Conservation (phyloP, 331 rosid genomes). For the Pyracantha coccinea region DNA sequence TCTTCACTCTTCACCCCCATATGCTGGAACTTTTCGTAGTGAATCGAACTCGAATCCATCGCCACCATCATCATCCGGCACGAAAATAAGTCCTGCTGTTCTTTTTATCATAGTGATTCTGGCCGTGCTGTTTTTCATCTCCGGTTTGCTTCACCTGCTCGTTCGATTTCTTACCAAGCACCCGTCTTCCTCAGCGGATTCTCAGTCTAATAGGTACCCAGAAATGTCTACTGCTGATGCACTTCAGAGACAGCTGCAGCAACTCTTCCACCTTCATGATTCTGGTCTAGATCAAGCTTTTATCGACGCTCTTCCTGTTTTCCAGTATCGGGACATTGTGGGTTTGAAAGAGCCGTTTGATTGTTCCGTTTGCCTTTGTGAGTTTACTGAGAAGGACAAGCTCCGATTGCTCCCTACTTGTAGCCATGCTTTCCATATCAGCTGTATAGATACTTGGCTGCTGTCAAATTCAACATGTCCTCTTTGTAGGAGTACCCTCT, state of each 20-base stretch:
- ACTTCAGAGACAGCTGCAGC: constrained; percentile 91
- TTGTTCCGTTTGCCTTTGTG: constrained; percentile 92
- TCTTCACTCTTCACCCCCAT: constrained; percentile 36
- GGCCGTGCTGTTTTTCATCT: constrained; percentile 83
- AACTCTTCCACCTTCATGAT: constrained; percentile 92
- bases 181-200: constrained; percentile 61
- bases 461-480: constrained; percentile 95
- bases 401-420: constrained; percentile 89
- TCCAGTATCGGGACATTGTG: constrained; percentile 79
- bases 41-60: constrained; percentile 28
- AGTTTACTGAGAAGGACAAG: constrained; percentile 76
- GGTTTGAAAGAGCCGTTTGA: constrained; percentile 90
- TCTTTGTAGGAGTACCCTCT: constrained; percentile 82
- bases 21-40: constrained; percentile 28
- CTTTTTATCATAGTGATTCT: constrained; percentile 86
- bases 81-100: constrained; percentile 88
- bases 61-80: constrained; percentile 58
- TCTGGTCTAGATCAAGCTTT: constrained; percentile 96
- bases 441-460: constrained; percentile 95
- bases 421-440: constrained; percentile 92
- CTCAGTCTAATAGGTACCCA: constrained; percentile 55
- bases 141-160: constrained; percentile 91
- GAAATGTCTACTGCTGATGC: constrained; percentile 84
- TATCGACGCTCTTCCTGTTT: constrained; percentile 96
- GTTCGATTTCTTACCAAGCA: constrained; percentile 87